These are phyloP conservation scores for Fusarium sp. DNA, from an alignment of 2,329 filamentous ascomycete species.

Conservation along the genomic window DNA sequence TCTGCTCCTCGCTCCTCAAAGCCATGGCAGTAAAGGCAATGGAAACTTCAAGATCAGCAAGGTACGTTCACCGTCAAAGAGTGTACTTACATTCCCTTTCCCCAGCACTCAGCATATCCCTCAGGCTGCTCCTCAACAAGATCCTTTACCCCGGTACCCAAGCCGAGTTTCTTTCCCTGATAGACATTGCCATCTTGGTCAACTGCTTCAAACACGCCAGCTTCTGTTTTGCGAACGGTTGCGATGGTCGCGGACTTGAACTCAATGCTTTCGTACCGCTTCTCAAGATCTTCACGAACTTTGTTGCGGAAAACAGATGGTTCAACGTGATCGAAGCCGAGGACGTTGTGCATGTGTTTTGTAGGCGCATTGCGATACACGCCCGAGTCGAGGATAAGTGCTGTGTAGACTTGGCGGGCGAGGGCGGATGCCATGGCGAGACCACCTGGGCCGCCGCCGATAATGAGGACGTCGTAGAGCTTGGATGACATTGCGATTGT, in stretches of 20 bases:
- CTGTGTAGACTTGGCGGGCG: conserved; percentile 58
- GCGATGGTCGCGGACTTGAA: conserved; percentile 44
- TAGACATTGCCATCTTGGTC: conserved; percentile 56
- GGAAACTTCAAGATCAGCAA: conserved; percentile 50
- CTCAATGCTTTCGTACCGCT: conserved; percentile 49
- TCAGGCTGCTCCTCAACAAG: conserved; percentile 57
- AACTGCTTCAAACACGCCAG: conserved; percentile 47
- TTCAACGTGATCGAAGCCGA: conserved; percentile 51
- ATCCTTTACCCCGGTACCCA: conserved; percentile 65
- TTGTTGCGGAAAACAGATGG: conserved; percentile 50
- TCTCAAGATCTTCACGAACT: conserved; percentile 46
- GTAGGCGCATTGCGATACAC: conserved; percentile 60
- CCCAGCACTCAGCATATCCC: conserved; percentile 67
- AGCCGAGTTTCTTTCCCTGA: conserved; percentile 61
- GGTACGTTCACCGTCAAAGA: background rate
- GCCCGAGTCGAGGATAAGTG: conserved; percentile 60
- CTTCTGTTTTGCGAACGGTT: conserved; percentile 42
- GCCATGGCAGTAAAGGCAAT: conserved; percentile 69
- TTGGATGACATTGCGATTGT: conserved; percentile 10
- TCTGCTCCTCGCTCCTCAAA: conserved; percentile 63
- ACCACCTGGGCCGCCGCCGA: conserved; percentile 63
- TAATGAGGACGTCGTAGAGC: conserved; percentile 60
- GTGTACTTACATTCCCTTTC: conserved; percentile 55
- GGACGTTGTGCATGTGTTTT: conserved; percentile 59
- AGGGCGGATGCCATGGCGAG: conserved; percentile 58